phyloP scores from a whole-genome alignment of 257 asterid genomes.

The Solanum phureja region DNA sequence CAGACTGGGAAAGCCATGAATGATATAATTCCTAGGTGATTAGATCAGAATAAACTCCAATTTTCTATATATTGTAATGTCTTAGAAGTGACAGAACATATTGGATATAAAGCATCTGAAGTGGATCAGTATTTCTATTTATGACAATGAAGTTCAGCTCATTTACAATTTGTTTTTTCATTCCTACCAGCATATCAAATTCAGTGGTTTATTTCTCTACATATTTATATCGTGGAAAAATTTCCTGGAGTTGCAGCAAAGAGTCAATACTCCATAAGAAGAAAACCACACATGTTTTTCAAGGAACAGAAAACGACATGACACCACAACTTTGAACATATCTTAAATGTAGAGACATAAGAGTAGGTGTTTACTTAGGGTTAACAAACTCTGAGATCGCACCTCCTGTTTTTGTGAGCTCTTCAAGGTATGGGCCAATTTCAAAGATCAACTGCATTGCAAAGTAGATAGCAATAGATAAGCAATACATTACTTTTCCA shows the following conservation, averaged over 20 bases:
- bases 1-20: not conserved
- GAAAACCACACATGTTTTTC: not conserved
- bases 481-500: not conserved
- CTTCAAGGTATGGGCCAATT: slow-evolving; percentile 83
- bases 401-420: slow-evolving; percentile 90
- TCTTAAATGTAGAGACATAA: not conserved
- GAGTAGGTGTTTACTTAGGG: slow-evolving; percentile 62
- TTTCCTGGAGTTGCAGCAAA: not conserved
- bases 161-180: not conserved
- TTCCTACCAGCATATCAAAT: not conserved
- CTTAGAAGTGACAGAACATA: not conserved
- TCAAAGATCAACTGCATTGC: slow-evolving; percentile 71
- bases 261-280: not conserved
- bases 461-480: not conserved
- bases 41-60: not conserved
- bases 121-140: not conserved
- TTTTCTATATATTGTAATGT: not conserved
- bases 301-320: not conserved
- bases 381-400: slow-evolving; percentile 90
- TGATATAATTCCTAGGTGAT: not conserved
- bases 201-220: not conserved
- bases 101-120: not conserved
- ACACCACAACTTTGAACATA: not conserved
- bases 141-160: not conserved
- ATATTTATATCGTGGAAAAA: not conserved